Conservation (phyloP, 1,139 yeast genomes). For the Casaregolazyma lundiana region DNA sequence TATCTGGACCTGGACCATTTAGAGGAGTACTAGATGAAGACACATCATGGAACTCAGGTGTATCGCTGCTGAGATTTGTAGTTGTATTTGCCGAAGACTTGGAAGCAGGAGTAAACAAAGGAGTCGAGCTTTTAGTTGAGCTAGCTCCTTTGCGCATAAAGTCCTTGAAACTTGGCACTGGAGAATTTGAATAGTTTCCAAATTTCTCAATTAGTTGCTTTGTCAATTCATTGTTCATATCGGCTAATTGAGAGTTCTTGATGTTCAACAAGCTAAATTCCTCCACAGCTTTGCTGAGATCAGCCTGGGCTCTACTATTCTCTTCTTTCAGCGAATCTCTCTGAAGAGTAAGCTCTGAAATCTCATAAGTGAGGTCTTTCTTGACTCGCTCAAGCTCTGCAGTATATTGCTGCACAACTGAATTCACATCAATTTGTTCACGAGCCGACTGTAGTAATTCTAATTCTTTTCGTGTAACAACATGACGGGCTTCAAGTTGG, state of each 20-base stretch:
- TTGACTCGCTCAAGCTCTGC: conserved; percentile 27
- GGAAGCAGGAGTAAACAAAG: neutral
- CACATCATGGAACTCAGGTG: neutral
- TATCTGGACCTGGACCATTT: neutral
- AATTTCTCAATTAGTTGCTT: conserved; percentile 35
- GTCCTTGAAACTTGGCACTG: conserved; percentile 9
- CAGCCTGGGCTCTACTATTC: conserved; percentile 25
- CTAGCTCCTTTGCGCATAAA: conserved; percentile 6
- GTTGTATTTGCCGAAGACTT: neutral
- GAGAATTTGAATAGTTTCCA: conserved; percentile 20
- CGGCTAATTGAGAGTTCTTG: conserved; percentile 35
- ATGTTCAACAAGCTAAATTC: conserved; percentile 33
- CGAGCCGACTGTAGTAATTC: conserved; percentile 22
- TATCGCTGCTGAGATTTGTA: neutral
- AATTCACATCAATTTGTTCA: conserved; percentile 19
- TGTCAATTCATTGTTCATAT: conserved; percentile 36
- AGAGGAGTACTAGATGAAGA: neutral
- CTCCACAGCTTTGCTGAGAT: conserved; percentile 29
- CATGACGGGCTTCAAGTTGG: conserved; percentile 32
- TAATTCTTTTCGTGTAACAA: conserved; percentile 31
- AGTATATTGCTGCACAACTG: conserved; percentile 27
- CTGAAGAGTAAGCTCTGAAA: conserved; percentile 30
- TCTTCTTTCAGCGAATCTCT: conserved; percentile 33
- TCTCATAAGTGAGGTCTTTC: conserved; percentile 30
- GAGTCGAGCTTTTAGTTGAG: neutral